Conservation (phyloP, 2,329 filamentous ascomycete species). For the Eutypa lata region DNA sequence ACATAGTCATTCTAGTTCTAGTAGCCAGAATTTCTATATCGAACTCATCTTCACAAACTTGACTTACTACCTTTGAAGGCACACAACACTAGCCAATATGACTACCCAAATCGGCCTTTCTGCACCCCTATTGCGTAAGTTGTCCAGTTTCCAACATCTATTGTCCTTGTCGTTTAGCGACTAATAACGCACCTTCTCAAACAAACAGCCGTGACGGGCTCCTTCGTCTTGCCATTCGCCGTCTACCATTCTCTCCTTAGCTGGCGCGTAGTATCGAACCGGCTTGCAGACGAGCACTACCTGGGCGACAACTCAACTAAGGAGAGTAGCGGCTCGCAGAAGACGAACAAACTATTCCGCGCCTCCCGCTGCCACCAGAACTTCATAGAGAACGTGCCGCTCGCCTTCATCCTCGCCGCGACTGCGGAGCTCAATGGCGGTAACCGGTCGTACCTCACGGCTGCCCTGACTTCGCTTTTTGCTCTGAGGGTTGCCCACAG, state of each 20-base stretch:
- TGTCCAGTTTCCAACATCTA: background rate
- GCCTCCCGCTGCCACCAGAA: conserved; percentile 25
- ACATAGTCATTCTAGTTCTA: no score
- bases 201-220: conserved; percentile 26
- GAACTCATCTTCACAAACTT: background rate
- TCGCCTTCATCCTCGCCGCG: conserved; percentile 26
- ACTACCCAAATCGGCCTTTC: conserved; percentile 11
- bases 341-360: conserved; percentile 21
- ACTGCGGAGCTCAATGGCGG: conserved; percentile 31
- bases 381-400: conserved; percentile 30
- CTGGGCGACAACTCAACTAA: conserved; percentile 25
- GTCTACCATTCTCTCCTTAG: conserved; percentile 28
- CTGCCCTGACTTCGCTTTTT: conserved; percentile 23
- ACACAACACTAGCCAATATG: conserved; percentile 5
- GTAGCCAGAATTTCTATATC: no score
- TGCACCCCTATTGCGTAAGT: conserved; percentile 18
- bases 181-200: background rate
- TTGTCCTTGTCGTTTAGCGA: background rate
- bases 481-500: conserved; percentile 24
- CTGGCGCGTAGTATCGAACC: conserved; percentile 21
- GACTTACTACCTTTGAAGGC: background rate
- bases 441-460: conserved; percentile 19
- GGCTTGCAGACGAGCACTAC: conserved; percentile 22
- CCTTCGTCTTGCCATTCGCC: conserved; percentile 28
- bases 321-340: conserved; percentile 3